Evolutionary conservation across 495 filamentous ascomycete species (phyloP), one percentile per base, ranked within the genome.

Genomic region (Penicillium verhagenii): DNA sequence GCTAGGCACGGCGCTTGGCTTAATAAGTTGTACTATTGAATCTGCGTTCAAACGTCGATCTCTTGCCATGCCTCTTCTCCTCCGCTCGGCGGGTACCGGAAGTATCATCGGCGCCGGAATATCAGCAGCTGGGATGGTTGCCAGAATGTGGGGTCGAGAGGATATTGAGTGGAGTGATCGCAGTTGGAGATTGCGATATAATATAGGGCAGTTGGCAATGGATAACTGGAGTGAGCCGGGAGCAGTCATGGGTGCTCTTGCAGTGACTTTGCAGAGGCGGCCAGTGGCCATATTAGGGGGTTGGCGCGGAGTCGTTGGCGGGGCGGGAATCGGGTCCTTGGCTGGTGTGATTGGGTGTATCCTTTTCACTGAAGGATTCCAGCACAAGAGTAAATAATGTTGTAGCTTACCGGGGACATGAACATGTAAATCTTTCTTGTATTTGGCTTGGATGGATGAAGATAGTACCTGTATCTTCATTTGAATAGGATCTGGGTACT

Each of bases 101-200:
- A 63, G 28, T 0, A 10, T 50, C 14, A 46, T 63, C 57, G 69
- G 64, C 1, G 58, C 64, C 6, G 74, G 57, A 0, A 31, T 74
- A 1, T 16, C 72, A 13, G 56, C 60, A n/a, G 31, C 78, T 7
- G 70, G 44, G 26, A 49, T 83, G 10, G 42, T 66, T 11, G 68
- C 28, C 0, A 63, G 77, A 8, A 86, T 87, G 84, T 70, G 68
- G 58, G 77, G 76, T 0, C 63, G 71, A 19, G 76, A 84, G 59
- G 71, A 78, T 39, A 80, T 86, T 52, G 84, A 86, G 60, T 87
- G 84, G 84, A 63, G 79, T 56, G 83, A 86, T 63, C 75, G 84
- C 28, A 70, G 71, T 37, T 87, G 83, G 83, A 66, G 83, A 24
- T 52, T 86, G 43, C 57, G 80, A 38, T 78, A 78, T 56, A 85